phyloP scores from a whole-genome alignment of 1,284 basidiomycete genomes.

The Cryptococcus deneoformans region DNA sequence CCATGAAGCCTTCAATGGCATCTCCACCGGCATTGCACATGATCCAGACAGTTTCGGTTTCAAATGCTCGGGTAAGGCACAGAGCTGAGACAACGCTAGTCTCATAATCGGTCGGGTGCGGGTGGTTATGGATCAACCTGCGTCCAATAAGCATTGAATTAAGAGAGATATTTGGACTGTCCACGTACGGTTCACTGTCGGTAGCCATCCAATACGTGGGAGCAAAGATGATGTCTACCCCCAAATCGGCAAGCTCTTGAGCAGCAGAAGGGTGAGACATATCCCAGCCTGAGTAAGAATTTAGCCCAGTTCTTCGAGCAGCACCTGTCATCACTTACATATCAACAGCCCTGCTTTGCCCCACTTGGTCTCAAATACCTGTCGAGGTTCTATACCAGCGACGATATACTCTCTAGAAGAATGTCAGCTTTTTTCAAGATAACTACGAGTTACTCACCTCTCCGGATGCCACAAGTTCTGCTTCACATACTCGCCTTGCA shows the following conservation, averaged over 20 bases:
- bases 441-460: conserved; percentile 19
- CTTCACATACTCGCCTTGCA: conserved; percentile 42
- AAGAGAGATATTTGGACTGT: neutral
- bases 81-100: conserved; percentile 30
- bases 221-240: conserved; percentile 44
- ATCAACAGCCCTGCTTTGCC: conserved; percentile 46
- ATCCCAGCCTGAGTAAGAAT: conserved; percentile 42
- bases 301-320: neutral
- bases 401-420: conserved; percentile 39
- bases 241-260: conserved; percentile 35
- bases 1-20: conserved; percentile 37
- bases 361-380: conserved; percentile 45
- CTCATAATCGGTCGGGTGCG: conserved; percentile 36
- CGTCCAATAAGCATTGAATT: neutral
- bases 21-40: conserved; percentile 46
- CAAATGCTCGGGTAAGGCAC: conserved; percentile 35
- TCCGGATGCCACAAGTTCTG: conserved; percentile 50
- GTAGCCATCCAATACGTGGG: conserved; percentile 48
- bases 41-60: conserved; percentile 43
- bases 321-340: conserved; percentile 24
- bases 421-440: too few relatives aligned
- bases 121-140: conserved; percentile 23
- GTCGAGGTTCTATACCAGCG: conserved; percentile 31
- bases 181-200: conserved; percentile 46
- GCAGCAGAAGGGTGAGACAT: conserved; percentile 42